Evolutionary conservation across 176 grass and related monocot species (phyloP).

Genomic region (Tillandsia fasciculata): DNA sequence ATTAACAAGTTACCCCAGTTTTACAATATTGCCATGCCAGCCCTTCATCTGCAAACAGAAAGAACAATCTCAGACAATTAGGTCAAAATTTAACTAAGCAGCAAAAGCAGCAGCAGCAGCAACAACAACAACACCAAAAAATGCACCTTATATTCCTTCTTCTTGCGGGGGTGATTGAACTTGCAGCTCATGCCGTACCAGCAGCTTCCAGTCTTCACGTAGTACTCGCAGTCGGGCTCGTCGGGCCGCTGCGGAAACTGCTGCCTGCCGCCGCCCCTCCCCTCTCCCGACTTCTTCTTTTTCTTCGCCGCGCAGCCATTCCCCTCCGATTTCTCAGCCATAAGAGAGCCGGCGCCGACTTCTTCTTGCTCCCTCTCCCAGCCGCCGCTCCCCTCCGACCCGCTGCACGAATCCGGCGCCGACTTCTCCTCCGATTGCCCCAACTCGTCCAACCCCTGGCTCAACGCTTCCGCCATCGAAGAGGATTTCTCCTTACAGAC

Average conservation of each 20-base stretch:
- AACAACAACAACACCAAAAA: too few species aligned
- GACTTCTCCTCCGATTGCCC: neutral
- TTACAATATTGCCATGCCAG: too few species aligned
- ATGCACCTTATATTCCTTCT: constrained; percentile 40
- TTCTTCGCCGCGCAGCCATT: neutral
- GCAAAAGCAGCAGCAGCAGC: too few species aligned
- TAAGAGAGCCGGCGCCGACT: neutral
- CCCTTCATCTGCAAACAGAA: too few species aligned
- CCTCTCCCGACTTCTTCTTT: neutral
- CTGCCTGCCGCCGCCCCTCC: constrained; percentile 9
- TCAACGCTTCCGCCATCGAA: neutral
- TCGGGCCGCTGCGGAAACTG: constrained; percentile 43
- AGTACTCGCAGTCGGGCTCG: constrained; percentile 61
- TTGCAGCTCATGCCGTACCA: constrained; percentile 76
- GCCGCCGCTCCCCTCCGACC: neutral
- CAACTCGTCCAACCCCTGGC: neutral
- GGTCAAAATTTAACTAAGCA: too few species aligned
- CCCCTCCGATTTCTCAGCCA: neutral
- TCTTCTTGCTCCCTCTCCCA: too few species aligned
- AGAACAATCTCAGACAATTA: too few species aligned
- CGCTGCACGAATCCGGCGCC: neutral
- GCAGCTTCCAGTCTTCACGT: constrained; percentile 58
- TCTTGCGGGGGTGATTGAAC: constrained; percentile 67
- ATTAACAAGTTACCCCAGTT: too few species aligned
- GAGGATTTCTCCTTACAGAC: too few species aligned